These are phyloP conservation scores for Saccharomycopsis hybrid DNA, from an alignment of 1,139 yeast species.

Conservation along the genomic window DNA sequence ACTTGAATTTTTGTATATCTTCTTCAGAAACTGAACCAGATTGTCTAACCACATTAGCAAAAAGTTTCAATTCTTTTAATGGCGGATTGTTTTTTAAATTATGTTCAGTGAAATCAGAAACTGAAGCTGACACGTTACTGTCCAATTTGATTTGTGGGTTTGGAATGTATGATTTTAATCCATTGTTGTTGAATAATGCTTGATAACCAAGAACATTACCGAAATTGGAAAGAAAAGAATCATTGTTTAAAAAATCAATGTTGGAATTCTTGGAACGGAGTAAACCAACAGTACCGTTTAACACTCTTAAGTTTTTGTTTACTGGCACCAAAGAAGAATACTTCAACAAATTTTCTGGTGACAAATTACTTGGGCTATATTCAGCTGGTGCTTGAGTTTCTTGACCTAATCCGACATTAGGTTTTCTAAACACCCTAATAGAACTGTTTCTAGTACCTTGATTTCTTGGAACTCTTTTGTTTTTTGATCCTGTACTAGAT, in stretches of 20 bases:
- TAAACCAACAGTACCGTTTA: slow-evolving; percentile 9
- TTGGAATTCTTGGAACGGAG: slow-evolving; percentile 7
- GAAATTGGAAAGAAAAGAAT: slow-evolving; percentile 5
- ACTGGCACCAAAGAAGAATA: slow-evolving; percentile 15
- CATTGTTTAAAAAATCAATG: slow-evolving; percentile 7
- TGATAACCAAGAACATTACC: slow-evolving; percentile 5
- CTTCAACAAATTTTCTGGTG: slow-evolving; percentile 9
- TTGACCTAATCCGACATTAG: too few species aligned
- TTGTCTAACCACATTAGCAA: slow-evolving; percentile 1
- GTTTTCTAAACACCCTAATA: background rate
- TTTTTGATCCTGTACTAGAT: background rate
- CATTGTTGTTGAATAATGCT: background rate
- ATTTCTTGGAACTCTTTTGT: background rate
- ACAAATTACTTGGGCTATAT: slow-evolving; percentile 10
- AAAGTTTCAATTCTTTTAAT: slow-evolving; percentile 4
- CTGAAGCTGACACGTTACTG: slow-evolving; percentile 3
- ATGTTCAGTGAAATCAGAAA: slow-evolving; percentile 1
- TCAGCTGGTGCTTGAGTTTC: slow-evolving; percentile 4
- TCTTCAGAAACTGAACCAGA: background rate
- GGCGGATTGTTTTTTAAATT: slow-evolving; percentile 1
- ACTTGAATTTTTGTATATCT: slow-evolving; percentile 1
- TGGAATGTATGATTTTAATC: background rate
- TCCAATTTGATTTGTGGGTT: slow-evolving; percentile 8
- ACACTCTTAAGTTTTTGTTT: slow-evolving; percentile 12
- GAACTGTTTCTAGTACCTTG: background rate